Conservation (phyloP, 169 alveolate genomes). For the Cytauxzoon felis region DNA sequence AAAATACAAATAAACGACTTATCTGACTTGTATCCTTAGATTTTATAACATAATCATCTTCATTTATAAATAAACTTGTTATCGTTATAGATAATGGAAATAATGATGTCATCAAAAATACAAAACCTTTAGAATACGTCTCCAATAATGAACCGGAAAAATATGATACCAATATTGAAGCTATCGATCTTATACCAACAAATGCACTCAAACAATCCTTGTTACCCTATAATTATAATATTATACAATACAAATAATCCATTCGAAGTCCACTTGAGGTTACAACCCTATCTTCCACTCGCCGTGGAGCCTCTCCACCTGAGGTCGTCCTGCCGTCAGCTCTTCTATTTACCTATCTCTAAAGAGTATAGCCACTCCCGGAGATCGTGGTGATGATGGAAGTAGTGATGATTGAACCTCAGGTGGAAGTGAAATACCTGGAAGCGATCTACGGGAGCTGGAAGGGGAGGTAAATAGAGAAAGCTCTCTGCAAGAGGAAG, state of each 20-base stretch:
- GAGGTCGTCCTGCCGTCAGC: too few species aligned
- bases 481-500: too few species aligned
- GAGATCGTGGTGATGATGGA: too few species aligned
- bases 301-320: too few species aligned
- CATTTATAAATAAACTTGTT: slow-evolving; percentile 80
- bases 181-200: slow-evolving; percentile 86
- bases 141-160: slow-evolving; percentile 89
- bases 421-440: too few species aligned
- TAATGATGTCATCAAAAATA: slow-evolving; percentile 82
- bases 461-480: too few species aligned
- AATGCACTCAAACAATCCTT: slow-evolving; percentile 84
- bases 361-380: too few species aligned
- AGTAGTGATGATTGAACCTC: too few species aligned
- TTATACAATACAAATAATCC: slow-evolving; percentile 42
- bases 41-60: slow-evolving; percentile 56
- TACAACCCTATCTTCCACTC: too few species aligned
- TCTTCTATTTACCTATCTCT: too few species aligned
- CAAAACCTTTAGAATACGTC: slow-evolving; percentile 75
- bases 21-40: slow-evolving; percentile 61
- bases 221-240: slow-evolving; percentile 67
- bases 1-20: slow-evolving; percentile 74
- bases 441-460: too few species aligned
- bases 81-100: slow-evolving; percentile 83
- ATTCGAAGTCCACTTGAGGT: too few species aligned
- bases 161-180: slow-evolving; percentile 88